Evolutionary conservation across 1,284 basidiomycete species (phyloP), one percentile per base, ranked within the genome.

Genomic region (Ceratobasidium sp.): DNA sequence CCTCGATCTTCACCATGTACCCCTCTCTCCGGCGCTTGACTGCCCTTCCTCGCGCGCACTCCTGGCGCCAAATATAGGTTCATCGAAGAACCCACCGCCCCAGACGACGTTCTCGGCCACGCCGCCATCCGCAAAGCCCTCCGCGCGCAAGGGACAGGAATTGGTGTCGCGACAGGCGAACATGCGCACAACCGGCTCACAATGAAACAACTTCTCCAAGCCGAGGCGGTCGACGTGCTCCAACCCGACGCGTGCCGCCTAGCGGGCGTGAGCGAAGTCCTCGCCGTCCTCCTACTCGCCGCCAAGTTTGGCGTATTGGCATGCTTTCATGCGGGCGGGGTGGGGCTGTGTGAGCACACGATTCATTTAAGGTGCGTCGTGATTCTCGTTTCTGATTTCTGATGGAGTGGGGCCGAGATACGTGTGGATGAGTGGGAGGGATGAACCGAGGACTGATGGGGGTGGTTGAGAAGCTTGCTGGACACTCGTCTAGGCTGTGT

Each of bases 181-280:
- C 96, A 98, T 81, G 95, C 94, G 1, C 96, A 97, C 83, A 97
- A 97, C 83, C 89, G 94, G 76, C 96, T 98, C 89, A 89, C 94
- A 19, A 98, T 98, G 89, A 98, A 98, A 85, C 96, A 98, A 82
- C 88, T 98, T 15, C 86, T 98, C 11, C 96, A 97, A 81, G 93
- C 95, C 0, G 90, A 95, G 60, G 95, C 96, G 19, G 95, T 98
- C 80, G 95, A 97, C 81, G 96, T 98, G 19, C 92, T 90, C 78
- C 96, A 98, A 83, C 96, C 98, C 81, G 96, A 98, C 86, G 93
- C 93, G 48, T 98, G 96, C 84, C 90, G 96, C 72, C 86, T 97
- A 41, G 95, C 93, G 2, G 96, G 96, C 73, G 94, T 98, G 67
- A 95, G 93, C 82, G 96, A 98, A 85, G 93, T 97, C 45, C 85